Evolutionary conservation across 371 early-diverging fungal species (phyloP).

Genomic region (Funneliformis caledonium): DNA sequence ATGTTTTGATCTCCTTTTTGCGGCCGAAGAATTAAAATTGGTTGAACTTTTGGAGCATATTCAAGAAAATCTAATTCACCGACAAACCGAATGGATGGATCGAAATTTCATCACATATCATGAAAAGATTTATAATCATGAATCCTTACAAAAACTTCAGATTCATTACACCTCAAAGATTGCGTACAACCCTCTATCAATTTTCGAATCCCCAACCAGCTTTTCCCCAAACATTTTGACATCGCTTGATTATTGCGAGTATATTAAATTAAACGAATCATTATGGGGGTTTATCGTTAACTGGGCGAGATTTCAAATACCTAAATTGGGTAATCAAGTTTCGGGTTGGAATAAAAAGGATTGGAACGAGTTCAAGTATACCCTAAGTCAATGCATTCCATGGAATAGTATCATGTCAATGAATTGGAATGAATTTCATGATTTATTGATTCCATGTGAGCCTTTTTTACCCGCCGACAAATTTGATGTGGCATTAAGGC

Average conservation of each 20-base stretch:
- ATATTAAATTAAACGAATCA: constrained; percentile 5
- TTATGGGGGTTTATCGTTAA: constrained; percentile 15
- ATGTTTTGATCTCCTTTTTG: constrained; percentile 23
- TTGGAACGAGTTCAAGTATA: constrained; percentile 1
- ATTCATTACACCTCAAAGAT: constrained; percentile 3
- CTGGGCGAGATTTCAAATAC: constrained; percentile 11
- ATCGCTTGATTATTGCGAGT: neutral
- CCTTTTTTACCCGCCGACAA: neutral
- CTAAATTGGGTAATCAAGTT: constrained; percentile 9
- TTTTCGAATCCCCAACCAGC: neutral
- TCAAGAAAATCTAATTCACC: constrained; percentile 18
- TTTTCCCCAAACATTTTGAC: neutral
- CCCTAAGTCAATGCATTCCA: neutral
- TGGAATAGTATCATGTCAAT: constrained; percentile 3
- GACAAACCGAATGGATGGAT: constrained; percentile 20
- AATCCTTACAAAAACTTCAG: constrained; percentile 1
- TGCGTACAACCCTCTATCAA: neutral
- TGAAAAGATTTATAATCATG: constrained; percentile 1
- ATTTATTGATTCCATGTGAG: constrained; percentile 20
- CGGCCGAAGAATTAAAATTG: constrained; percentile 27
- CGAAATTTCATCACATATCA: constrained; percentile 16
- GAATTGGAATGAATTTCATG: constrained; percentile 12
- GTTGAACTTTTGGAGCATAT: constrained; percentile 26
- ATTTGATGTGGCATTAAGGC: neutral
- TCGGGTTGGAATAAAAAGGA: constrained; percentile 6